Evolutionary conservation across 176 grass and related monocot species (phyloP), one percentile per base, ranked within the genome.

Genomic region (Carex kokanica): DNA sequence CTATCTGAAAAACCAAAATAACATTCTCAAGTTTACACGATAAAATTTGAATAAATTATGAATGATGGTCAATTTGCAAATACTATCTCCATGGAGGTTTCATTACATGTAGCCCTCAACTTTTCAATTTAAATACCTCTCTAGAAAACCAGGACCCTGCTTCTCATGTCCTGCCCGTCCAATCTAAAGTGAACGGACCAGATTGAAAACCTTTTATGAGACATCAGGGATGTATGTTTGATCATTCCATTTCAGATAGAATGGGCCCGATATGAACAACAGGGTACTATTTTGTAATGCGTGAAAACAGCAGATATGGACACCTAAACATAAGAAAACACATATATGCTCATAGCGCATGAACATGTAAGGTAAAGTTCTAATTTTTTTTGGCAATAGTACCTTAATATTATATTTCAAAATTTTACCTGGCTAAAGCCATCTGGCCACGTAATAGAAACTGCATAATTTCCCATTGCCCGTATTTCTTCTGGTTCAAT

Each of bases 391-490:
- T 45, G 1, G 8, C 45, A 49, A 10, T 12, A 49, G 45, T 49
- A 49, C 45, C 45, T 12, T 49, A 49, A 49, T 49, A 12, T 60
- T 60, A 73, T 51, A 73, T 73, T 77, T 78, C 36, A 32, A 86
- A 49, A 63, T 24, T 24, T 27, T 84, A 98, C 92, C 95, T 98
- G 92, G 85, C 72, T 93, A 86, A 98, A 98, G 56, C 95, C 95
- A 86, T 98, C 95, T 64, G 95, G 95, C 95, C 95, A 98, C n/a
- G 95, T 93, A 87, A 98, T 95, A 69, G 95, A 98, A 84, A 95
- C 95, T 16, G 92, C 95, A 41, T 98, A 98, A 85, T 98, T 98
- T 68, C 95, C 95, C 92, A 98, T 94, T 0, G 95, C 92, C 65
- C 88, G 79, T 71, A 98, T 98, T 67, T 95, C 95, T 89, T 98